A percentile compares a stretch with the other conserved stretches of the same genome.
Conservation (phyloP, 2,329 filamentous ascomycete species). For the Fusarium sp. region DNA sequence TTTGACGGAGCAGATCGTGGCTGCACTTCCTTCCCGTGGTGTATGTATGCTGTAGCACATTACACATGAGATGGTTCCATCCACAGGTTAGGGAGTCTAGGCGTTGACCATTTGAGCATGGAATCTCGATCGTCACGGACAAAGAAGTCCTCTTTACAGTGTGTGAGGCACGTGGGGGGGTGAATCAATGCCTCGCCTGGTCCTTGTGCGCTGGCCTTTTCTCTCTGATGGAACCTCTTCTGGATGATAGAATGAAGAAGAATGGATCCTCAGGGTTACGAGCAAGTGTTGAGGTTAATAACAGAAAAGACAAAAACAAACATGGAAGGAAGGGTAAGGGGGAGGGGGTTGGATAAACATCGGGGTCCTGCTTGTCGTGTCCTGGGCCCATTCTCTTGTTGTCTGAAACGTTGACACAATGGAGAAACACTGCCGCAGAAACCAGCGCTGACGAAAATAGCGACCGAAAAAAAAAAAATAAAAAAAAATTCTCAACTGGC, state of each 20-base stretch:
- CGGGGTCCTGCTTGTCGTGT: not conserved
- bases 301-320: conserved; percentile 22
- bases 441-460: conserved; percentile 25
- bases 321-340: not conserved
- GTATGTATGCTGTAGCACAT: conserved; percentile 1
- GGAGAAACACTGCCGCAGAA: conserved; percentile 22
- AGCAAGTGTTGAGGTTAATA: conserved; percentile 11
- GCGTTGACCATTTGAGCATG: conserved; percentile 12
- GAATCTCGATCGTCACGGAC: conserved; percentile 28
- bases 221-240: conserved; percentile 5
- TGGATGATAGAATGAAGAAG: not conserved
- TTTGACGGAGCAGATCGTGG: conserved; percentile 2
- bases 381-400: not conserved
- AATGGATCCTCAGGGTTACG: not conserved
- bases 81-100: not conserved
- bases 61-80: not conserved
- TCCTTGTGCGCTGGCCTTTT: not conserved
- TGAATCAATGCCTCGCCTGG: conserved; percentile 13
- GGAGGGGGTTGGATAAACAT: not conserved
- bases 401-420: conserved; percentile 25
- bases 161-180: conserved; percentile 21
- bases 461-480: conserved; percentile 9
- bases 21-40: not conserved
- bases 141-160: conserved; percentile 13
- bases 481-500: conserved; percentile 1